Conservation (phyloP, 768 basidiomycete genomes). For the Lepiota subincarnata region DNA sequence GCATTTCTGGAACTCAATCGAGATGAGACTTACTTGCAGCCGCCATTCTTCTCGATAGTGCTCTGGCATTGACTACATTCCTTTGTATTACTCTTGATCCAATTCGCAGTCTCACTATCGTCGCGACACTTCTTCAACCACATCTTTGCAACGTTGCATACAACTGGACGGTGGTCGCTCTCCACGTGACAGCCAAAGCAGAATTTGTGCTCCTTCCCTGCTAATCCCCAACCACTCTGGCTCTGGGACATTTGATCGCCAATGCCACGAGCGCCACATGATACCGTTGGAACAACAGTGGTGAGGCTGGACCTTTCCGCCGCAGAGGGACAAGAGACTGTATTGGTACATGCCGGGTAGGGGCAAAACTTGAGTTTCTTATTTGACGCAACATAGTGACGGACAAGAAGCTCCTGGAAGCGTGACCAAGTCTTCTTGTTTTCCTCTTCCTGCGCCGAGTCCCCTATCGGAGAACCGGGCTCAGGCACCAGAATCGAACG, state of each 20-base stretch:
- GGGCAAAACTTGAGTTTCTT: constrained; percentile 90
- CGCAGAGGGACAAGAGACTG: constrained; percentile 86
- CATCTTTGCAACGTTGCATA: constrained; percentile 84
- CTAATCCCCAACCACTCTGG: constrained; percentile 24
- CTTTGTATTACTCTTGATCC: constrained; percentile 99
- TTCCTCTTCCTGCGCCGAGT: constrained; percentile 28
- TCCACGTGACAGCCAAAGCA: constrained; percentile 94
- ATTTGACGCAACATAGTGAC: constrained; percentile 86
- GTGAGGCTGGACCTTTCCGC: constrained; percentile 70
- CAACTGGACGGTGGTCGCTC: constrained; percentile 86
- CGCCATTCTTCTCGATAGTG: constrained; percentile 99
- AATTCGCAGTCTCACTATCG: constrained; percentile 97
- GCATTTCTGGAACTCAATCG: constrained; percentile 4
- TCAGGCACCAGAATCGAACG: constrained; percentile 43
- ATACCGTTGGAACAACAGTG: constrained; percentile 83
- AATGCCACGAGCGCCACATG: constrained; percentile 64
- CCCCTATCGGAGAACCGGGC: constrained; percentile 21
- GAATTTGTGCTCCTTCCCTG: constrained; percentile 66
- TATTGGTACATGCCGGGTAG: constrained; percentile 89
- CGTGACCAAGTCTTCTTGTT: constrained; percentile 55
- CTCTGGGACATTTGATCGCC: constrained; percentile 31
- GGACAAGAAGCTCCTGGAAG: constrained; percentile 83
- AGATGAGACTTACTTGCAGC: constrained; percentile 84
- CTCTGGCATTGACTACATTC: constrained; percentile 95
- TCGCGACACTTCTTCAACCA: constrained; percentile 98